Evolutionary conservation across 306 rosid species (phyloP), one percentile per base, ranked within the genome.

Genomic region (Cyclanthera cordifolia): DNA sequence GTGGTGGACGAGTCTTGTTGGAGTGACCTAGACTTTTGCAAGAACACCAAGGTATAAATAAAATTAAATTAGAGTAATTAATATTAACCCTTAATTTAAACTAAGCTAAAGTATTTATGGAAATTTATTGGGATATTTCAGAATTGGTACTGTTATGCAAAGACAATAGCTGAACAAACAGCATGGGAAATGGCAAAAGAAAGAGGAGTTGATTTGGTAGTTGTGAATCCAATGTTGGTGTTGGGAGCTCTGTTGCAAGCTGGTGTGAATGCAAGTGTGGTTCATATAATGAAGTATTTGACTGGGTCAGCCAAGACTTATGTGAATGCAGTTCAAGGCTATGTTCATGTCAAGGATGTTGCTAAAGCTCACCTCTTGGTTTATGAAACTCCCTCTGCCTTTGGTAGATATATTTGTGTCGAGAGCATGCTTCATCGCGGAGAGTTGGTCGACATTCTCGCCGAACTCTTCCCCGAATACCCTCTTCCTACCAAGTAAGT

Each of bases 131-230:
- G 1, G 5, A n/a, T 28, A 4, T 9, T 12, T 70, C 83, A 90
- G 96, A 87, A 87, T 12, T 90, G 98, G 98, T 92, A 92, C 69
- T 89, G 96, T 74, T 89, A 85, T 63, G 96, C 93, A 39, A 92
- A 92, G 75, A 84, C 90, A 0, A 87, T 89, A 79, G 95, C 98
- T 1, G 98, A 92, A 79, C 75, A 84, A 65, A 67, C 86, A 28
- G 96, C 98, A 24, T 87, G 93, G 93, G 81, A 79, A 0, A 69
- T 69, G 61, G 86, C 98, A 4, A 76, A 82, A 73, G 92, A 79
- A 74, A 84, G 64, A 76, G 88, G 78, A 24, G 84, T 92, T 51
- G 93, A 87, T 45, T 53, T 92, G 63, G 88, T 84, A 23, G 96
- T 86, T 20, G 83, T 92, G 84, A 89, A 84, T 72, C 98, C 98